Conservation (phyloP, 805 yeast genomes). For the Teunomyces stri region DNA sequence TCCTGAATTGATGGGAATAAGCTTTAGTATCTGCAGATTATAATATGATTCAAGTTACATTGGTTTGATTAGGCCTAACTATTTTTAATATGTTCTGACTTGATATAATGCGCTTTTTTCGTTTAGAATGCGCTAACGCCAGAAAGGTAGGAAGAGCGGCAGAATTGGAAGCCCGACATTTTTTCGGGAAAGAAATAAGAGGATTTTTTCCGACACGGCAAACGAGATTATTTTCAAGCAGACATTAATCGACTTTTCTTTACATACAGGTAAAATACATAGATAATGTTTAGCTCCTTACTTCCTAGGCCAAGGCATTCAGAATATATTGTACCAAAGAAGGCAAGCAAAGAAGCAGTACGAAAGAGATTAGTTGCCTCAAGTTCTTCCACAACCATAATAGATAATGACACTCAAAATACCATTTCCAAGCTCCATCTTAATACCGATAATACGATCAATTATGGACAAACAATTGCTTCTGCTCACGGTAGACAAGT, state of each 20-base stretch:
- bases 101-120: too few species aligned
- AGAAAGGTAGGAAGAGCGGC: too few species aligned
- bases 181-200: too few species aligned
- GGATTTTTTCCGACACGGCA: too few species aligned
- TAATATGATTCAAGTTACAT: too few species aligned
- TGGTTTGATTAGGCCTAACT: too few species aligned
- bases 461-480: conserved; percentile 27
- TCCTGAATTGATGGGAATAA: too few species aligned
- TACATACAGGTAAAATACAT: not conserved
- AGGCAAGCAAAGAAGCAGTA: not conserved
- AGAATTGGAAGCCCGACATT: too few species aligned
- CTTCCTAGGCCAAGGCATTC: conserved; percentile 34
- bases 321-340: conserved; percentile 12
- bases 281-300: conserved; percentile 32
- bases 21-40: too few species aligned
- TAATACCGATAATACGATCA: conserved; percentile 26
- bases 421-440: conserved; percentile 21
- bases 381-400: not conserved
- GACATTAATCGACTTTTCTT: not conserved
- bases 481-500: conserved; percentile 20
- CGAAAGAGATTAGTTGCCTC: not conserved
- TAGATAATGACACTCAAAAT: conserved; percentile 4
- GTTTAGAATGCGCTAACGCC: too few species aligned
- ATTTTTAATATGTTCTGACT: too few species aligned
- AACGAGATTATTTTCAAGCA: too few species aligned